These are phyloP conservation scores for Musa itinerans DNA, from an alignment of 176 grass and related monocot species.

Conservation along the genomic window DNA sequence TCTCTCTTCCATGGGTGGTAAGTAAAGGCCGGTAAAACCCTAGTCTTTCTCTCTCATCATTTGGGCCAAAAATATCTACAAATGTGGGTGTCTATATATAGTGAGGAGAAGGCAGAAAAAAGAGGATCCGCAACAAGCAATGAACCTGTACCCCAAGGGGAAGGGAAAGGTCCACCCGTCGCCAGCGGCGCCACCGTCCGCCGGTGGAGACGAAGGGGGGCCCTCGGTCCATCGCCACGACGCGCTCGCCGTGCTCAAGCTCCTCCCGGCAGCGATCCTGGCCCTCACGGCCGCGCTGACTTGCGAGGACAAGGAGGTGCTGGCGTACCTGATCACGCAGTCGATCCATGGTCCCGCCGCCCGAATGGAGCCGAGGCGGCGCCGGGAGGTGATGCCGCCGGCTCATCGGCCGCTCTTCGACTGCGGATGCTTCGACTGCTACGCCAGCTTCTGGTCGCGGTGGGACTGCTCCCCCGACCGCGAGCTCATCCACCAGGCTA, in stretches of 20 bases:
- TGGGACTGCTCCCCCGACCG: conserved; percentile 44
- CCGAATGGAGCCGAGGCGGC: background rate
- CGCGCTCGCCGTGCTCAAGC: conserved; percentile 25
- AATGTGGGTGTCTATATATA: no score
- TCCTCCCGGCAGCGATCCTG: conserved; percentile 41
- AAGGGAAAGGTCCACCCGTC: conserved; percentile 51
- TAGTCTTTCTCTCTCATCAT: no score
- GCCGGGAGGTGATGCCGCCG: background rate
- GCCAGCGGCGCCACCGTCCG: background rate
- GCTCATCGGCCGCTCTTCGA: conserved; percentile 28
- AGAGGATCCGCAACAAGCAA: conserved; percentile 8
- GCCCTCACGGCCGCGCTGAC: conserved; percentile 28
- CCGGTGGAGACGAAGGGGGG: background rate
- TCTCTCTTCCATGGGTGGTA: no score
- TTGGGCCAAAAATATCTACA: no score
- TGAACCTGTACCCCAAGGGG: conserved; percentile 31
- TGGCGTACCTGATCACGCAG: conserved; percentile 45
- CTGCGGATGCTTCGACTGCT: conserved; percentile 53
- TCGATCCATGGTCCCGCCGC: conserved; percentile 12
- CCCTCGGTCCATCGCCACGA: background rate
- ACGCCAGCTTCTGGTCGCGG: conserved; percentile 48
- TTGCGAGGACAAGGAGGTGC: conserved; percentile 43
- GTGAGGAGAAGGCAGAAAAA: background rate
- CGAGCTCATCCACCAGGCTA: conserved; percentile 37
- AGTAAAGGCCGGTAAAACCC: no score